Evolutionary conservation across 2,329 filamentous ascomycete genomes (phyloP).

Genomic region (Epichloe sibirici): DNA sequence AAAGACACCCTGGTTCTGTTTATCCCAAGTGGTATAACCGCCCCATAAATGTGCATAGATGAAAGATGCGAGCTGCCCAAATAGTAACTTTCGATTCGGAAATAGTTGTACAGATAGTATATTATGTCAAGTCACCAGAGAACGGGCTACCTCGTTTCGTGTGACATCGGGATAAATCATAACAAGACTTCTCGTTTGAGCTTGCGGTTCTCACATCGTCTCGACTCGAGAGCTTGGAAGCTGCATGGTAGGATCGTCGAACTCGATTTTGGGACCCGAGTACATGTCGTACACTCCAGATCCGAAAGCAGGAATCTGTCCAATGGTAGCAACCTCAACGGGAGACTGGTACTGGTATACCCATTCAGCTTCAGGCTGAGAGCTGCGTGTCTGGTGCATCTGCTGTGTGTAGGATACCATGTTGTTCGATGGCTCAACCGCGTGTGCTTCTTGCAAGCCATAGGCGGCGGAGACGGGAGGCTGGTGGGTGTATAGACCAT

Average conservation of each 20-base stretch:
- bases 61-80: constrained; percentile 3
- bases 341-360: constrained; percentile 49
- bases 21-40: constrained; percentile 20
- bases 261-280: constrained; percentile 41
- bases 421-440: constrained; percentile 30
- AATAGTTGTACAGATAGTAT: constrained; percentile 3
- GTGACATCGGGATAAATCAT: neutral
- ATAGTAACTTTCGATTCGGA: neutral
- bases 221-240: constrained; percentile 48
- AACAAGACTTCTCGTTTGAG: neutral
- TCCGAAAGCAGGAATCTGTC: constrained; percentile 37
- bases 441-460: constrained; percentile 33
- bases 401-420: constrained; percentile 33
- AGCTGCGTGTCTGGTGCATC: constrained; percentile 27
- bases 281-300: constrained; percentile 41
- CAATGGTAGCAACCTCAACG: constrained; percentile 43
- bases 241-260: constrained; percentile 44
- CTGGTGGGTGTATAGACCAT: constrained; percentile 46
- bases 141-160: neutral
- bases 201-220: constrained; percentile 23
- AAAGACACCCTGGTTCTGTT: constrained; percentile 15
- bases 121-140: neutral
- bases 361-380: constrained; percentile 32
- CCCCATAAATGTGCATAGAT: constrained; percentile 4
- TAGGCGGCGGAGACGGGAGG: constrained; percentile 35